Evolutionary conservation across 805 yeast species (phyloP), one percentile per base, ranked within the genome.

Genomic region (Sporopachydermia quercuum): DNA sequence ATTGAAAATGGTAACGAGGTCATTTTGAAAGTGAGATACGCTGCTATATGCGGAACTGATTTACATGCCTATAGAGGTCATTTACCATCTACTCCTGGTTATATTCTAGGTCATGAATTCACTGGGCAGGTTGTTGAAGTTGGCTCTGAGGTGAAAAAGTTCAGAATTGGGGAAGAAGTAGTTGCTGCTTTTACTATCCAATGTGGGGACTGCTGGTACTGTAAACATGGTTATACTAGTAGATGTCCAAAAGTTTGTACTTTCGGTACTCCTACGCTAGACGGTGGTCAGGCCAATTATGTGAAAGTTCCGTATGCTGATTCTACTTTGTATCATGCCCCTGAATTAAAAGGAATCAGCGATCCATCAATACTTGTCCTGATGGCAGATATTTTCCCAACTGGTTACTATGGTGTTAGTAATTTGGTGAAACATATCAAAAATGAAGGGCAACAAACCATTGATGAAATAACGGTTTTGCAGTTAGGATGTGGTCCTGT

Each of bases 221-320:
- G 81, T 49, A 48, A 60, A 39, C 65, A 67, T 40, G 78, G 77
- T 1, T 58, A 64, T 40, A 62, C 76, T 6, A 73, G 76, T 2
- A 68, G 70, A 38, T 75, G 82, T 52, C 66, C 62, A 18, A 56
- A 60, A 16, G 66, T 76, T 37, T 68, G 63, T 48, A 74, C 76
- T 11, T 74, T 74, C 53, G 81, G 81, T 2, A 71, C 75, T 37
- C 54, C 64, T 19, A 71, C 70, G 0, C 55, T 74, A 15, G 70
- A 72, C 43, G 81, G 80, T 1, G 78, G 73, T 1, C 80, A 75
- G 48, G 78, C 79, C 1, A 78, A 75, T 50, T 74, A 65, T 46
- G 73, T 72, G 13, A 51, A 73, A 17, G 66, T 74, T n/a, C 80
- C 81, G 5, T 61, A 56, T 43, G 80, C 80, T 3, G 70, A 64